These are phyloP conservation scores for Aspergillus floridensis DNA, from an alignment of 2,329 filamentous ascomycete genomes.

Conservation along the genomic window DNA sequence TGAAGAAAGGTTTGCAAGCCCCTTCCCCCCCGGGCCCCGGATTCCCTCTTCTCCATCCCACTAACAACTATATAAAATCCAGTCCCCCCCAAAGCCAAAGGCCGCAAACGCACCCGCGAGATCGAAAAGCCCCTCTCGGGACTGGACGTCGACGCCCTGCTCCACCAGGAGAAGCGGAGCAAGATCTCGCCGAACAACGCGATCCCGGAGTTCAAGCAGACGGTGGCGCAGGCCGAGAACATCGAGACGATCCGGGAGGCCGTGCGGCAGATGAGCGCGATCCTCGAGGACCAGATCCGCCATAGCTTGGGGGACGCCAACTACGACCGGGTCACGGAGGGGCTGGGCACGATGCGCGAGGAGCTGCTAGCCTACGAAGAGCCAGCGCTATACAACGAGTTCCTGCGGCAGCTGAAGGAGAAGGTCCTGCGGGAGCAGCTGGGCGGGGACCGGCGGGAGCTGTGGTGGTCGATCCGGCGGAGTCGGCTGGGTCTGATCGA, in stretches of 20 bases:
- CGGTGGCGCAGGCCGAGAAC: conserved; percentile 61
- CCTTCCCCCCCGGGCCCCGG: too few species aligned
- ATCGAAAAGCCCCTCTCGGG: conserved; percentile 81
- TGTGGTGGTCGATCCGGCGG: conserved; percentile 74
- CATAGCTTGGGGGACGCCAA: conserved; percentile 72
- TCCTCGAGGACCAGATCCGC: conserved; percentile 67
- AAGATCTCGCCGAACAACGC: conserved; percentile 69
- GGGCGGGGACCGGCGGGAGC: conserved; percentile 72
- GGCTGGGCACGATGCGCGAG: conserved; percentile 72
- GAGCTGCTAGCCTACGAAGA: conserved; percentile 74
- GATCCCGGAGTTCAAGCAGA: conserved; percentile 86
- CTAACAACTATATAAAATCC: conserved; percentile 14
- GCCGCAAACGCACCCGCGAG: conserved; percentile 66
- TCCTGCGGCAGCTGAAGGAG: conserved; percentile 68
- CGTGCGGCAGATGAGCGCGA: conserved; percentile 68
- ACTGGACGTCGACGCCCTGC: conserved; percentile 77
- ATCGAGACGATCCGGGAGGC: conserved; percentile 64
- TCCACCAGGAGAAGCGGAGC: conserved; percentile 56
- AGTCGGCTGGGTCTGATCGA: conserved; percentile 72
- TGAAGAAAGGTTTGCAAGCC: conserved; percentile 66
- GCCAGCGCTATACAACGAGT: conserved; percentile 72
- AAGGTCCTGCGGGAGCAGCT: conserved; percentile 67
- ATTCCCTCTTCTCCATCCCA: not conserved
- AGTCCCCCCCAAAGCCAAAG: conserved; percentile 78
- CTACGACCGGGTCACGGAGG: conserved; percentile 73